phyloP scores from a whole-genome alignment of 768 basidiomycete genomes.

The Termitomyces sp. region DNA sequence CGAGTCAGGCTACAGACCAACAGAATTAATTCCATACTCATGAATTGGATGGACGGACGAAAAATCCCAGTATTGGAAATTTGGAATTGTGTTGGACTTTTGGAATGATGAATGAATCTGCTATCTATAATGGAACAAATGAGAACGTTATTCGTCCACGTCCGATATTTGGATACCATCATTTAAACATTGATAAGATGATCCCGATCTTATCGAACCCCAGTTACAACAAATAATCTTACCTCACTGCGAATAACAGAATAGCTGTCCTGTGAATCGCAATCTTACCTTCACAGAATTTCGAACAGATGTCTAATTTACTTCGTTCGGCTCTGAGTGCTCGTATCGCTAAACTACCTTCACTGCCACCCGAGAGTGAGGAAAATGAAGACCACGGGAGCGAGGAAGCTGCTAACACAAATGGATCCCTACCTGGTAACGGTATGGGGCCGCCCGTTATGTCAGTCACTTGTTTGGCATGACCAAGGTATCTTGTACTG shows the following conservation, averaged over 20 bases:
- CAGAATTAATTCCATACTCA: conserved; percentile 3
- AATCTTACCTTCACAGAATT: neutral
- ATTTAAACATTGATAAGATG: neutral
- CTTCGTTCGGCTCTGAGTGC: conserved; percentile 75
- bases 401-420: conserved; percentile 48
- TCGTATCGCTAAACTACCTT: conserved; percentile 69
- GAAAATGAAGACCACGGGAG: conserved; percentile 44
- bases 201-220: neutral
- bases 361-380: conserved; percentile 32
- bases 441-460: conserved; percentile 59
- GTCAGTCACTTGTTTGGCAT: conserved; percentile 33
- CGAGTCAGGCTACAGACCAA: conserved; percentile 6
- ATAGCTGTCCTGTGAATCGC: neutral
- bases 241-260: neutral
- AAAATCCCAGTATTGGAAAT: neutral
- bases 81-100: neutral
- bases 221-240: no score
- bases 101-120: neutral
- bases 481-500: conserved; percentile 4
- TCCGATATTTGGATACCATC: no score
- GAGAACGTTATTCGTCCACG: no score
- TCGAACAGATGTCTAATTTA: conserved; percentile 53
- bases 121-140: neutral
- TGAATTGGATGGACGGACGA: neutral
- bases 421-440: conserved; percentile 57